Evolutionary conservation across 2,329 filamentous ascomycete genomes (phyloP), one percentile per base, ranked within the genome.

Genomic region (Orbilia blumenaviensis): DNA sequence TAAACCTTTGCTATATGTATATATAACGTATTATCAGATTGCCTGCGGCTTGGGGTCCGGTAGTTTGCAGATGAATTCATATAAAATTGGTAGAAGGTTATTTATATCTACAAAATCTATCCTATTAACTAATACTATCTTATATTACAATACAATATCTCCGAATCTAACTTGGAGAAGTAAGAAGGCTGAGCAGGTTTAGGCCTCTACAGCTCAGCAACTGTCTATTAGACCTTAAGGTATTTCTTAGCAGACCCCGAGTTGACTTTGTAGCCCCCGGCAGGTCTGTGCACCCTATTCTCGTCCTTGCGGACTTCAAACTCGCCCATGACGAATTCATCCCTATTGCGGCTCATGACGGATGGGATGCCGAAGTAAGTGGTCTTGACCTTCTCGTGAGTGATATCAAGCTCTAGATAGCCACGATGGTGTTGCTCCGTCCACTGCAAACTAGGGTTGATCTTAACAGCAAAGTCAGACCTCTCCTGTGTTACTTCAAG

Each of bases 341-440:
- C 87, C 0, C 85, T 83, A 79, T 91, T 91, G 46, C 88, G 84
- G 3, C 83, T 86, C 23, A 86, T 83, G 3, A 91, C 84, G 0
- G 86, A 89, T 0, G 89, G 89, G 80, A 87, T 80, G 42, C 89
- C 90, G 78, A 89, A 93, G 83, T 86, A 93, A 10, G 85, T 84
- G 0, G 90, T 90, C n/a, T 87, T 84, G 1, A 91, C 85, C 48
- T 86, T 83, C 9, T 89, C 84, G 21, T 87, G 84, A 18, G 83
- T 84, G 66, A 91, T 84, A 54, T 86, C 85, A 42, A 92, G 83
- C 80, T 90, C 87, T 78, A 89, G 92, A 83, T 93, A 93, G 0
- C 91, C 91, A 16, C 90, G 86, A 82, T 92, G 93, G 81, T 91
- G 92, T 6, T 89, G 82, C 69, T 92, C 90, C 79, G 90, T 88